These are phyloP conservation scores for Trichoderma erinaceum DNA, from an alignment of 495 filamentous ascomycete genomes.

Conservation along the genomic window DNA sequence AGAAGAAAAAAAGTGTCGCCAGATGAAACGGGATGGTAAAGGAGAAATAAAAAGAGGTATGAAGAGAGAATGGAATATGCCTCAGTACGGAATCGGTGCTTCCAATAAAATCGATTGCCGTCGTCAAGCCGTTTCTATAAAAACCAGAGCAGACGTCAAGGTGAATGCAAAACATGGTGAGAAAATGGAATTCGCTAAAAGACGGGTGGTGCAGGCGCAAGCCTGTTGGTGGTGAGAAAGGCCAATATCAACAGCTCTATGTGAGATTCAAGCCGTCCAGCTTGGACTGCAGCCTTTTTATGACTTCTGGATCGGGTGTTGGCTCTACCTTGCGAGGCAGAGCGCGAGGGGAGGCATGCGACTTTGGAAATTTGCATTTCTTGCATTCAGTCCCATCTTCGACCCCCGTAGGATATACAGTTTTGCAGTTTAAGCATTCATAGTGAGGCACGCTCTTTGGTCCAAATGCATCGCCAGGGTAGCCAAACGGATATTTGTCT, in stretches of 20 bases:
- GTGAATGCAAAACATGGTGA: slow-evolving; percentile 10
- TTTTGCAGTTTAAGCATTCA: slow-evolving; percentile 59
- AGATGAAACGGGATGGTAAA: not conserved
- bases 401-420: slow-evolving; percentile 42
- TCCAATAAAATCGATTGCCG: not conserved
- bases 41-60: not conserved
- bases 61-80: not conserved
- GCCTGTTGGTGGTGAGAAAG: not conserved
- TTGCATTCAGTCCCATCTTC: slow-evolving; percentile 44
- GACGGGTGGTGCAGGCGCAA: not conserved
- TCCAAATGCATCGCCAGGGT: slow-evolving; percentile 60
- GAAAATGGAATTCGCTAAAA: not conserved
- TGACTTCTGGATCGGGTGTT: slow-evolving; percentile 58
- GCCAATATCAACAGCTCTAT: not conserved
- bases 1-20: not conserved
- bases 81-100: not conserved
- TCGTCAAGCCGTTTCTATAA: not conserved
- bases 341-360: slow-evolving; percentile 38
- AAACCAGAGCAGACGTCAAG: not conserved
- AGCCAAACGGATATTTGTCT: slow-evolving; percentile 69
- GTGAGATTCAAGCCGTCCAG: slow-evolving; percentile 38
- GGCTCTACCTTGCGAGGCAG: slow-evolving; percentile 55
- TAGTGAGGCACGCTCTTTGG: slow-evolving; percentile 45
- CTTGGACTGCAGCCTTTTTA: slow-evolving; percentile 54
- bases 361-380: slow-evolving; percentile 57